Base-by-base conservation (phyloP, 2,329 filamentous ascomycete species). In the Lachnellula cervina region DNA sequence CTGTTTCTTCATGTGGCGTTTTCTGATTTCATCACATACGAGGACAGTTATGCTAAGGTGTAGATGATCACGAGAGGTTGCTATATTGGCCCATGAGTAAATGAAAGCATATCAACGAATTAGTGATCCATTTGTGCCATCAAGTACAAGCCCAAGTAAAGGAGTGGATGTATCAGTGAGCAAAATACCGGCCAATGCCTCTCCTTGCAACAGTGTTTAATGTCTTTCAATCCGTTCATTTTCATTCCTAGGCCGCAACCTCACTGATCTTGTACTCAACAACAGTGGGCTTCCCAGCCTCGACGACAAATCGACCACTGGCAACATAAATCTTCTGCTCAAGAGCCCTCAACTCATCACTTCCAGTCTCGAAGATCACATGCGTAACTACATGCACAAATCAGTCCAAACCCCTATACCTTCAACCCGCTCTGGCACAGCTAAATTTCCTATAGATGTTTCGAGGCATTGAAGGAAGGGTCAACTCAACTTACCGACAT, bases 221-320 rank as follows among this genome's bases (percentile, higher is more conserved):
- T 44, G 16, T 44, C 19, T 21, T 19, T 25, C 42, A 19, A 11
- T 17, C 44, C 23, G 13, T 17, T 3, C 2, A 32, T 13, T 52
- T 42, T 11, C 21, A 5, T 48, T 11, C 21, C 57, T 40, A 57
- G 43, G 56, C 50, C 14, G 59, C 49, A 38, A 75, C 71, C 55
- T 75, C 69, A 53, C 72, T 75, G 59, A 76, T 73, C 59, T 74
- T 74, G 61, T 75, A 75, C 63, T 76, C 73, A 19, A 76, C 73
- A 28, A 71, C 61, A 25, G 68, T 62, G 21, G 69, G 67, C 48
- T 69, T 63, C 11, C 70, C 68, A 43, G 66, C 57, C 43, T 71
- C 68, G 34, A 75, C 60, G 34, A 74, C 65, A 59, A 76, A 76
- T 19, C 73, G 68, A 21, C 74, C 74, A 16, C 71, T 73, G 1